phyloP scores from a whole-genome alignment of 2,329 filamentous ascomycete species.

The Tetracladium maxilliforme region DNA sequence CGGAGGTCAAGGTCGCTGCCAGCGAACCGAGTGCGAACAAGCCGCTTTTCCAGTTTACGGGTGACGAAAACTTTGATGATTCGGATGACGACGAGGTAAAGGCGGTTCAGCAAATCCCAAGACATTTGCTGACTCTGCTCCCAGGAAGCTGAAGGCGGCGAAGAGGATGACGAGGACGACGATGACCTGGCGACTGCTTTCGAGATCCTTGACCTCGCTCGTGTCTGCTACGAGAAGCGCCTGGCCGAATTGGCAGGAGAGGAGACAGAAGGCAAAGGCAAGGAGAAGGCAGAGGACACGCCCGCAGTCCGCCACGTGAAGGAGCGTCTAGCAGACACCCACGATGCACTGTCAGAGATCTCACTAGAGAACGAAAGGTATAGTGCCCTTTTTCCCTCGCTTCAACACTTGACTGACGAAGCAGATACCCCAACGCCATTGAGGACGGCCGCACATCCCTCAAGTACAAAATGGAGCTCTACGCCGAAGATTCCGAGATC shows the following conservation, averaged over 20 bases:
- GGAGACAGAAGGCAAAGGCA: conserved; percentile 24
- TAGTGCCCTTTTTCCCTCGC: no score
- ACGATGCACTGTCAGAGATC: conserved; percentile 89
- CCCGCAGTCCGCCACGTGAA: conserved; percentile 46
- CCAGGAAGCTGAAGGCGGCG: conserved; percentile 22
- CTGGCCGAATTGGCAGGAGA: conserved; percentile 37
- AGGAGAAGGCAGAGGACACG: conserved; percentile 26
- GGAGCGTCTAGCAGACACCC: conserved; percentile 80
- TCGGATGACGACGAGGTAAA: conserved; percentile 59
- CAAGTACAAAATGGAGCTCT: conserved; percentile 64
- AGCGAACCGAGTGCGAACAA: conserved; percentile 41
- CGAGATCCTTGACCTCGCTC: conserved; percentile 71
- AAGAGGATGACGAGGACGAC: conserved; percentile 37
- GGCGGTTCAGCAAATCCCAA: conserved; percentile 27
- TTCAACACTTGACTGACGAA: background rate
- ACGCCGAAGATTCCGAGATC: conserved; percentile 66
- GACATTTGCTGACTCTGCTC: conserved; percentile 28
- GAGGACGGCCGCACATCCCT: conserved; percentile 68
- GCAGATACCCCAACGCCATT: conserved; percentile 70
- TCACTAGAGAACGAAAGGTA: conserved; percentile 88
- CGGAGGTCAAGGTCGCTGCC: conserved; percentile 17
- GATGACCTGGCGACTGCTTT: conserved; percentile 71
- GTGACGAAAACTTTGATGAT: conserved; percentile 85
- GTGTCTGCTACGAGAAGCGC: conserved; percentile 45
- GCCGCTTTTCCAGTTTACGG: conserved; percentile 79